These are phyloP conservation scores for Anisodus tanguticus DNA, from an alignment of 257 asterid species.

Conservation along the genomic window DNA sequence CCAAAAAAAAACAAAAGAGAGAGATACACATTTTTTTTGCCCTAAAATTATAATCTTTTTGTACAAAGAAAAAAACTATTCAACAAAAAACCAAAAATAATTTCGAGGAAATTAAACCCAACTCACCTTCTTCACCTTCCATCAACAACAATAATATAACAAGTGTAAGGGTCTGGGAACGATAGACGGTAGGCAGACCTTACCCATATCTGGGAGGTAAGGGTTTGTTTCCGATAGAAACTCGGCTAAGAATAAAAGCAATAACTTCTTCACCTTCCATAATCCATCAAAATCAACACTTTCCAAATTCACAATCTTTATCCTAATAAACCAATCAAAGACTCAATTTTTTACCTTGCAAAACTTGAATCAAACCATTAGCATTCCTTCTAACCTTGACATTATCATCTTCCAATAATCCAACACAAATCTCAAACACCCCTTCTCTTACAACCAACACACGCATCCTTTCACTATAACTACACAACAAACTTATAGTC, in stretches of 20 bases:
- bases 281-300: constrained; percentile 19
- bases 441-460: constrained; percentile 62
- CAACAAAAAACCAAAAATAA: constrained; percentile 32
- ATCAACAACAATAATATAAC: too few relatives aligned
- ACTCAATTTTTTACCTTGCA: constrained; percentile 59
- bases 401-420: constrained; percentile 81
- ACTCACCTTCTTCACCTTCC: constrained; percentile 38
- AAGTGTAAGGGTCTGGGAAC: too few relatives aligned
- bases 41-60: constrained; percentile 47
- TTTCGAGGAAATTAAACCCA: constrained; percentile 34
- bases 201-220: too few relatives aligned
- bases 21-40: background rate
- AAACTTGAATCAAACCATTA: constrained; percentile 67
- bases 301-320: constrained; percentile 13
- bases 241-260: too few relatives aligned
- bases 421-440: constrained; percentile 65
- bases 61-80: constrained; percentile 43
- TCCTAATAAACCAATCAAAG: constrained; percentile 30
- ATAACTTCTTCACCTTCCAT: constrained; percentile 12
- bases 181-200: too few relatives aligned
- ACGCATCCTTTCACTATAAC: constrained; percentile 55
- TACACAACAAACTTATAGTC: constrained; percentile 68
- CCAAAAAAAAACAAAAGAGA: background rate
- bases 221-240: too few relatives aligned
- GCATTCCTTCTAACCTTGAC: constrained; percentile 86